These are phyloP conservation scores for Blastocystis sp. DNA, from an alignment of 352 stramenopile species.

Conservation along the genomic window DNA sequence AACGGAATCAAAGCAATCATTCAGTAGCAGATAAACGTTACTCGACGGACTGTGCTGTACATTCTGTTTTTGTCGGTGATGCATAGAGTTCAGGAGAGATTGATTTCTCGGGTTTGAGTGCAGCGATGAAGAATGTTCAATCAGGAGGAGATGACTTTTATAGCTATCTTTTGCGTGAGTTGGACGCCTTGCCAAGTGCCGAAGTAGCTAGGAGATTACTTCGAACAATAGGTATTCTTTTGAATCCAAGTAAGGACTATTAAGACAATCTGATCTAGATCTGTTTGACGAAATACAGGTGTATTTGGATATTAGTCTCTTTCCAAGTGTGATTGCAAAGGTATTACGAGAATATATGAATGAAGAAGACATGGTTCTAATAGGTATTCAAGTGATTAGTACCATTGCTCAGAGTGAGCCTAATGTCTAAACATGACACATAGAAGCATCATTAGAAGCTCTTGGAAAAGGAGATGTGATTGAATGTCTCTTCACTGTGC, in stretches of 20 bases:
- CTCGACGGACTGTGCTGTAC: not conserved
- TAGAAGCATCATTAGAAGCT: not conserved
- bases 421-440: not conserved
- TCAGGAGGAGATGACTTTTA: slow-evolving; percentile 26
- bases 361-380: not conserved
- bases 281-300: slow-evolving; percentile 24
- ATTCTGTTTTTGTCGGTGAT: not conserved
- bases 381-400: not conserved
- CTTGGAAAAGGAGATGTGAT: slow-evolving; percentile 15
- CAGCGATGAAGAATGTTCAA: not conserved
- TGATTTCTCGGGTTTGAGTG: not conserved
- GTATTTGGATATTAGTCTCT: slow-evolving; percentile 18
- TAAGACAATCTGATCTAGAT: not conserved
- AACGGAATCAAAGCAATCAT: not conserved
- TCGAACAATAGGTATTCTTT: not conserved
- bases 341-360: not conserved
- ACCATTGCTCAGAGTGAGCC: slow-evolving; percentile 26
- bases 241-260: not conserved
- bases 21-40: not conserved
- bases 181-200: not conserved
- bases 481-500: not conserved
- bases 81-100: slow-evolving; percentile 44
- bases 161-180: not conserved
- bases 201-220: not conserved
- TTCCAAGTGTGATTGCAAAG: not conserved